These are phyloP conservation scores for Aureobasidium sp. DNA, from an alignment of 2,329 filamentous ascomycete species.

Conservation along the genomic window DNA sequence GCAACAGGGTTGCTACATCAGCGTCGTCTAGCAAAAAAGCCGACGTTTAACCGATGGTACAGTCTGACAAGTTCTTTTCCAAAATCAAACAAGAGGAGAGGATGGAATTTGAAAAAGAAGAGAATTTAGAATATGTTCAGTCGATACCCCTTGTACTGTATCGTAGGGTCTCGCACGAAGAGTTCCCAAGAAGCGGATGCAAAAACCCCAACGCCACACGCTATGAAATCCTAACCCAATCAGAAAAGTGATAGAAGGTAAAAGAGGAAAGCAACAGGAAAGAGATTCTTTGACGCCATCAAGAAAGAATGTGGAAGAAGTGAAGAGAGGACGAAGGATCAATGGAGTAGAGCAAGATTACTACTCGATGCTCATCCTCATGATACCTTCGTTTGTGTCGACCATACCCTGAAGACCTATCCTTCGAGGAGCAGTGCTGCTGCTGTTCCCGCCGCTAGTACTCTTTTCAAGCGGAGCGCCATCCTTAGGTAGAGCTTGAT, in stretches of 20 bases:
- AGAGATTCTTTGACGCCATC: background rate
- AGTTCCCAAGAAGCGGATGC: background rate
- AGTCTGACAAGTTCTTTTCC: background rate
- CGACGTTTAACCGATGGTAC: background rate
- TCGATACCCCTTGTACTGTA: background rate
- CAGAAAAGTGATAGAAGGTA: background rate
- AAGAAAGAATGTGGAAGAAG: background rate
- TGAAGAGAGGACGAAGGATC: background rate
- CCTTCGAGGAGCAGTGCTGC: slow-evolving; percentile 27
- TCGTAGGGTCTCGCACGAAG: background rate
- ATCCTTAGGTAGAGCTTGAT: slow-evolving; percentile 45
- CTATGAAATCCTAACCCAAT: background rate
- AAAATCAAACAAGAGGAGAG: background rate
- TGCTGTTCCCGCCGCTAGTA: slow-evolving; percentile 15
- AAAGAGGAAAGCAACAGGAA: background rate
- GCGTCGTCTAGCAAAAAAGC: background rate
- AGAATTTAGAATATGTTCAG: background rate
- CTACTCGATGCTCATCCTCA: slow-evolving; percentile 95
- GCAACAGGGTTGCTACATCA: background rate
- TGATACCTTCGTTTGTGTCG: slow-evolving; percentile 89
- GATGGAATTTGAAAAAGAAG: background rate
- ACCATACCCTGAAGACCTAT: slow-evolving; percentile 88
- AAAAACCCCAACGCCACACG: slow-evolving; percentile 3
- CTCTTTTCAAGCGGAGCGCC: slow-evolving; percentile 28
- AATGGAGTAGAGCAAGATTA: background rate